Conservation (phyloP, 768 basidiomycete species). For the Royoungia palumana region DNA sequence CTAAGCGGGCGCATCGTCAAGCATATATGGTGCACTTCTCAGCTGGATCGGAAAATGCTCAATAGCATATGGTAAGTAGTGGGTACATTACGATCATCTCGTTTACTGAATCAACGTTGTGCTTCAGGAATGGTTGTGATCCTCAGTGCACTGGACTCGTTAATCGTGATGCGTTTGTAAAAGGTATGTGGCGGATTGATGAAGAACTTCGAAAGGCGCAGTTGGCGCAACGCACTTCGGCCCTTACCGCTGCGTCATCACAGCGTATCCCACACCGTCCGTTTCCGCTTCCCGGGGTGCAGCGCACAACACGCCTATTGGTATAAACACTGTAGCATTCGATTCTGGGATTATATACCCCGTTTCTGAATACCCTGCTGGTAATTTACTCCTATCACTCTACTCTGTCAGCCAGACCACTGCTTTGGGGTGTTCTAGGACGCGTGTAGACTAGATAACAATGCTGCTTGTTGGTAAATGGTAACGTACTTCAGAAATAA, state of each 20-base stretch:
- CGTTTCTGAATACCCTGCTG: constrained; percentile 18
- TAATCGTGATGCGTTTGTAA: constrained; percentile 62
- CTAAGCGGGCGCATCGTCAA: constrained; percentile 57
- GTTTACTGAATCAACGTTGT: background rate
- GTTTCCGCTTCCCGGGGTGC: constrained; percentile 18
- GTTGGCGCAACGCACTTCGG: constrained; percentile 30
- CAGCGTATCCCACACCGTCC: constrained; percentile 35
- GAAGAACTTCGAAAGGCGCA: constrained; percentile 72
- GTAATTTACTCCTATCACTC: constrained; percentile 14
- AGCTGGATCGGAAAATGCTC: constrained; percentile 50
- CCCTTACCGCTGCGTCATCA: constrained; percentile 32
- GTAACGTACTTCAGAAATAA: constrained; percentile 3
- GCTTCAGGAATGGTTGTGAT: constrained; percentile 69
- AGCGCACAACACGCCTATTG: constrained; percentile 9
- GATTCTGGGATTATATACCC: constrained; percentile 10
- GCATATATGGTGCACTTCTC: constrained; percentile 61
- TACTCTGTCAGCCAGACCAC: background rate
- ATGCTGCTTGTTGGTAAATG: background rate
- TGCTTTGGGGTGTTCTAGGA: background rate
- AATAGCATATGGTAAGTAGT: constrained; percentile 68
- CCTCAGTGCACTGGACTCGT: constrained; percentile 51
- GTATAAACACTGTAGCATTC: constrained; percentile 1
- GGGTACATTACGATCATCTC: background rate
- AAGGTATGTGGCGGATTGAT: constrained; percentile 86
- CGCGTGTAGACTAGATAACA: background rate